Percentiles rank a stretch among this genome's conserved stretches.
phyloP scores from a whole-genome alignment of 441 rosid species.

The Breynia disticha region DNA sequence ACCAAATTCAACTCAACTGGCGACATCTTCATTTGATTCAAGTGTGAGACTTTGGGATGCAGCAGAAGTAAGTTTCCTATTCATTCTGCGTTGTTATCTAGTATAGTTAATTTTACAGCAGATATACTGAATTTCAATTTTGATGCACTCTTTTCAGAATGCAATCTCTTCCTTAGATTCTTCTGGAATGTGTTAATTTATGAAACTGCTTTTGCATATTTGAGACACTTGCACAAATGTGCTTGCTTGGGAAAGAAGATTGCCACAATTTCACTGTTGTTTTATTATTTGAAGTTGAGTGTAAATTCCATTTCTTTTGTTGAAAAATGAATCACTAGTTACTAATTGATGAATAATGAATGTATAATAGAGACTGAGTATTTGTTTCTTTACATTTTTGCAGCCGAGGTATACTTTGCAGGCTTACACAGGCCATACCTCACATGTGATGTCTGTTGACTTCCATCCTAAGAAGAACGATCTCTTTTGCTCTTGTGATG shows the following conservation, averaged over 20 bases:
- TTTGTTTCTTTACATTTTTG: constrained; percentile 11
- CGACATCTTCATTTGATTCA: constrained; percentile 57
- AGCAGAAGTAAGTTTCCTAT: constrained; percentile 33
- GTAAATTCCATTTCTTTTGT: neutral
- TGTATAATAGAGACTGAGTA: constrained; percentile 6
- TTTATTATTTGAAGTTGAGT: neutral
- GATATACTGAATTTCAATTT: neutral
- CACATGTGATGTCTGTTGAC: constrained; percentile 62
- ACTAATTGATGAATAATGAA: neutral
- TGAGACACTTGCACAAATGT: too few species aligned
- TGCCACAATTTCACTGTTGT: neutral
- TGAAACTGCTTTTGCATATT: too few species aligned
- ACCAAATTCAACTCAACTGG: constrained; percentile 58
- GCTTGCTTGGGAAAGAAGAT: too few species aligned
- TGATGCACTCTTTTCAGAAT: neutral
- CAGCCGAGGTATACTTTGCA: constrained; percentile 49
- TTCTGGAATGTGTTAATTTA: neutral
- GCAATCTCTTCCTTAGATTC: neutral
- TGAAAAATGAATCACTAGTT: neutral
- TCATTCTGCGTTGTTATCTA: constrained; percentile 4
- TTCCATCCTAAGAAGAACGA: constrained; percentile 66
- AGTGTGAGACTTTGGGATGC: constrained; percentile 68
- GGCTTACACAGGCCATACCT: constrained; percentile 34
- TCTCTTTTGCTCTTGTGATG: constrained; percentile 52
- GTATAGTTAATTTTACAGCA: neutral